phyloP scores from a whole-genome alignment of 2,329 filamentous ascomycete species.

The Aspergillus persii region DNA sequence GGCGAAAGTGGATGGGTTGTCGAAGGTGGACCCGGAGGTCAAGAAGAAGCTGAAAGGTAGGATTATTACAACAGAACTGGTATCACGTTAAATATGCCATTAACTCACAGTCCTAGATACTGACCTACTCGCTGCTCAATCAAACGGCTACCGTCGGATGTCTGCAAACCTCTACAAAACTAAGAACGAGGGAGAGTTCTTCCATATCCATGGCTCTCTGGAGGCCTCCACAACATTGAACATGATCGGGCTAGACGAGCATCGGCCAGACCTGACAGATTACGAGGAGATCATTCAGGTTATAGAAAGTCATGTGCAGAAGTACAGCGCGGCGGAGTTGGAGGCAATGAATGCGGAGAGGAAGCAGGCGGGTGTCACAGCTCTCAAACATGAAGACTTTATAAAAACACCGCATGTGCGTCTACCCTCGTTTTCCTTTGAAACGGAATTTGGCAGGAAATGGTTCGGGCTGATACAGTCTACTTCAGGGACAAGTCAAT shows the following conservation, averaged over 20 bases:
- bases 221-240: constrained; percentile 67
- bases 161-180: constrained; percentile 72
- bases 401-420: constrained; percentile 55
- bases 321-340: constrained; percentile 55
- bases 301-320: constrained; percentile 59
- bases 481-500: constrained; percentile 30
- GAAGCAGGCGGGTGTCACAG: constrained; percentile 60
- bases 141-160: constrained; percentile 67
- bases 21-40: constrained; percentile 37
- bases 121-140: constrained; percentile 68
- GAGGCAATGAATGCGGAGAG: constrained; percentile 57
- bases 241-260: constrained; percentile 67
- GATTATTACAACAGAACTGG: background rate
- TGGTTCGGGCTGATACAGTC: background rate
- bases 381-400: constrained; percentile 60
- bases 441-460: background rate
- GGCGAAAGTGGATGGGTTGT: constrained; percentile 40
- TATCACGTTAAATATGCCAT: too few species aligned
- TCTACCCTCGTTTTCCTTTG: background rate
- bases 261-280: constrained; percentile 60
- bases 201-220: constrained; percentile 72
- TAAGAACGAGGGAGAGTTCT: constrained; percentile 64
- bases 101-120: constrained; percentile 55
- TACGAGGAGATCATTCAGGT: constrained; percentile 58
- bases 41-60: constrained; percentile 40